Conservation (phyloP, 768 basidiomycete genomes). For the Leccinum ochraceum region DNA sequence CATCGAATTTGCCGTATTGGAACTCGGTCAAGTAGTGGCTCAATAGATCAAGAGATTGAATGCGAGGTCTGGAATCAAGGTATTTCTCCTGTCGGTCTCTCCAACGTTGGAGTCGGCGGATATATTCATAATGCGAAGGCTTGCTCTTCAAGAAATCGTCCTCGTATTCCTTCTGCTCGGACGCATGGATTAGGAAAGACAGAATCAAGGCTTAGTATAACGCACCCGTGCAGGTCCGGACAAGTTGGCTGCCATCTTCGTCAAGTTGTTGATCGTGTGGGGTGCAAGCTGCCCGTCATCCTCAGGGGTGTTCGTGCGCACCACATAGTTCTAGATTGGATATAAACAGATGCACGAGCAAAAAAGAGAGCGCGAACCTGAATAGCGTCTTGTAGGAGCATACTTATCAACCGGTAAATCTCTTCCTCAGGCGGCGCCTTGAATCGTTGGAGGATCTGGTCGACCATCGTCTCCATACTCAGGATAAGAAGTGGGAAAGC, state of each 20-base stretch:
- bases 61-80: constrained; percentile 79
- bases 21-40: constrained; percentile 97
- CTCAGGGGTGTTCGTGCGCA: constrained; percentile 62
- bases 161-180: constrained; percentile 77
- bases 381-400: constrained; percentile 85
- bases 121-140: constrained; percentile 83
- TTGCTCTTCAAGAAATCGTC: constrained; percentile 84
- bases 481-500: constrained; percentile 93
- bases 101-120: constrained; percentile 89
- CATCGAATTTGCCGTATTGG: constrained; percentile 96
- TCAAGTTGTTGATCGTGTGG: constrained; percentile 50
- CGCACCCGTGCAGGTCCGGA: constrained; percentile 58
- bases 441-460: constrained; percentile 89
- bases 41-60: constrained; percentile 81
- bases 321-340: constrained; percentile 57
- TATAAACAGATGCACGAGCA: not conserved
- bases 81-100: constrained; percentile 84
- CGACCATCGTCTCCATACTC: constrained; percentile 95
- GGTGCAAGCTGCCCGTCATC: constrained; percentile 66
- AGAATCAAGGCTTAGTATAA: not conserved
- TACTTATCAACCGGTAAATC: constrained; percentile 85
- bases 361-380: constrained; percentile 50
- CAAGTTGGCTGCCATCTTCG: constrained; percentile 62
- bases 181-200: constrained; percentile 3
- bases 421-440: constrained; percentile 91